Base-by-base conservation (phyloP, 2,329 filamentous ascomycete species). In the Botryotinia narcissicola region DNA sequence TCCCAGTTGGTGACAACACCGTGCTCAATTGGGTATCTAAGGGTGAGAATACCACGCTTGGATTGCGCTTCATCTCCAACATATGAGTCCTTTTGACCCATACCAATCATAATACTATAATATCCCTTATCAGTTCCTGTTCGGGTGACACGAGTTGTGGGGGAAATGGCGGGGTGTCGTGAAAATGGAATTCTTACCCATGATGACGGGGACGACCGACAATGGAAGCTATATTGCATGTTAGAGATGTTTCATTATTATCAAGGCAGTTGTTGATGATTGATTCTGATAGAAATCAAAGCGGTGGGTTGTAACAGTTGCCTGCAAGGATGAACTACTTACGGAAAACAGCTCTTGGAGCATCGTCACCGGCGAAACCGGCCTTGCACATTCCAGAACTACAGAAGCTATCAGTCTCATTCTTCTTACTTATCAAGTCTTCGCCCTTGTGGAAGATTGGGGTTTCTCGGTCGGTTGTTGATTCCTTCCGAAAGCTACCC, bases 381-480 rank as follows among this genome's bases (percentile, higher is more conserved):
- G 96, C 96, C 91, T 99, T 99, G 90, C 96, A 99, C 96, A 99
- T 98, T 91, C 96, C 96, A 87, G 96, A 98, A 92, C 95, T 98
- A 85, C 78, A 82, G 51, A 73, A 73, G 70, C 64, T 54, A 74
- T 79, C 75, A 80, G 79, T 73, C 22, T 75, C 59, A 72, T 74
- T 48, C 61, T 72, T 72, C 61, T 69, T 42, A 57, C 32, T 22
- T 70, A 68, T 62, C 6, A 61, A 75, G 29, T 74, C 62, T 73
- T 74, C 46, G 48, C 62, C 35, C n/a, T 63, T n/a, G 57, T 22
- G 46, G 73, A 29, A 61, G 62, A 70, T 73, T 73, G 61, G 72
- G 46, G 73, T 40, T 71, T 69, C 46, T 75, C 51, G 59, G 67
- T 64, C 70, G 70, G 60, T 37, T 63, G 29, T 67, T 40, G 16